Base-by-base conservation (phyloP, 495 filamentous ascomycete genomes). In the Clohesyomyces aquaticus region DNA sequence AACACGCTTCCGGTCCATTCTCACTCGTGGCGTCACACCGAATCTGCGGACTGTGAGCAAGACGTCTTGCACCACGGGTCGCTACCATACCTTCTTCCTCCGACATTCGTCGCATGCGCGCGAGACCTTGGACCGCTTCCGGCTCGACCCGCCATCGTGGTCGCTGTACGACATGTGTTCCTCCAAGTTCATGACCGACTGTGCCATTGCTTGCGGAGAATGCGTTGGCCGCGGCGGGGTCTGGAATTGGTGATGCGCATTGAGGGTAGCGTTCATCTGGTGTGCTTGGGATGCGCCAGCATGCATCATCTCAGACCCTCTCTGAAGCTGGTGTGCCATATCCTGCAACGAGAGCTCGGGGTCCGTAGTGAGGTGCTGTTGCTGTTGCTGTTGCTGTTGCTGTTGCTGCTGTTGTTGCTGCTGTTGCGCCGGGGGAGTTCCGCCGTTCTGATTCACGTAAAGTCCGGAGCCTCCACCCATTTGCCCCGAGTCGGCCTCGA, bases 71-170 rank as follows among this genome's bases (percentile, higher is more conserved):
- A 8, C 25, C 19, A 29, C 28, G 18, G 18, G 45, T 19, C 1
- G 55, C 26, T 8, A 19, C 64, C 67, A 21, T 77, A 88, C 86
- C 82, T 98, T 98, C 75, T 97, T 98, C 53, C 93, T 83, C 51
- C 93, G 84, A 71, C 93, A 98, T 71, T 98, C 93, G 75, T 98
- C 93, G 66, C 93, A 98, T 0, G 93, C 93, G 25, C 93, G 81
- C 1, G 93, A 96, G 0, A 96, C 92, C 76, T 98, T 98, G 0
- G 89, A 90, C 61, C 93, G 81, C 73, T 96, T 96, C 57, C 89
- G 42, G 35, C 61, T 68, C 32, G 62, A 60, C 6, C 47, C 56
- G 19, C 53, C 56, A 22, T 70, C 70, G 21, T 62, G 64, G 29
- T 67, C 57, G 47, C 46, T 41, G 41, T 65, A 67, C 3, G 25